A percentile compares a stretch with the other conserved stretches of the same genome.
These are phyloP conservation scores for Gleditsia sinensis DNA, from an alignment of 306 rosid species.

Conservation along the genomic window DNA sequence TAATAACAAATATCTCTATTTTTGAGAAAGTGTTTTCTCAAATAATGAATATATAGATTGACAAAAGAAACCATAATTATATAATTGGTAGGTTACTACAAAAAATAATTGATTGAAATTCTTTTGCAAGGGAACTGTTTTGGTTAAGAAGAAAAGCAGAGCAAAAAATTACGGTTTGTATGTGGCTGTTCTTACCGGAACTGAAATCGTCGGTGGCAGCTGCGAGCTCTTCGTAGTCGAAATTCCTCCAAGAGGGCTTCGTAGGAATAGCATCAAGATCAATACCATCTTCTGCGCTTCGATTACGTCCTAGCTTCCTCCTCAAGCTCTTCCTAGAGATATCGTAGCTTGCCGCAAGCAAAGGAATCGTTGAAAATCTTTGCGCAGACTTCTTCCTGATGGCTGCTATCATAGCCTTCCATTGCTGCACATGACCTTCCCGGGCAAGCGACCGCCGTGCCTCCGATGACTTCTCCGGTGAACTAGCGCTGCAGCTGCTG, in stretches of 20 bases:
- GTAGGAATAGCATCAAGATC: conserved; percentile 45
- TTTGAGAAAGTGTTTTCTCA: not conserved
- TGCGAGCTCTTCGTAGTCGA: conserved; percentile 63
- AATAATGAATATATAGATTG: too few species aligned
- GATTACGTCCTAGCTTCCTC: conserved; percentile 56
- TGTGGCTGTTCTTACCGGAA: conserved; percentile 52
- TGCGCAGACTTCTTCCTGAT: conserved; percentile 58
- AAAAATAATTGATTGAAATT: not conserved
- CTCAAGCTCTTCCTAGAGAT: conserved; percentile 46
- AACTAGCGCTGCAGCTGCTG: conserved; percentile 31
- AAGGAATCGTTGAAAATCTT: conserved; percentile 60
- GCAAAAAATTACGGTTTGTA: too few species aligned
- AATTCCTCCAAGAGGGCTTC: conserved; percentile 88
- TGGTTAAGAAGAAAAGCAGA: not conserved
- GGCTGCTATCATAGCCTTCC: conserved; percentile 64
- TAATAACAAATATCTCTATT: too few species aligned
- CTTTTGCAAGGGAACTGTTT: too few species aligned
- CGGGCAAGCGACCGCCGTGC: not conserved
- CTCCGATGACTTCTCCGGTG: conserved; percentile 34
- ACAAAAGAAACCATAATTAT: too few species aligned
- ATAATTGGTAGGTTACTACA: not conserved
- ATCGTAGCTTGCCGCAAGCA: conserved; percentile 52
- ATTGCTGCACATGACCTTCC: conserved; percentile 42
- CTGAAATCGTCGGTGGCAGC: conserved; percentile 72
- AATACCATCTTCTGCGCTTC: conserved; percentile 56